These are phyloP conservation scores for Mrakia blollopis DNA, from an alignment of 768 basidiomycete species.

Conservation along the genomic window DNA sequence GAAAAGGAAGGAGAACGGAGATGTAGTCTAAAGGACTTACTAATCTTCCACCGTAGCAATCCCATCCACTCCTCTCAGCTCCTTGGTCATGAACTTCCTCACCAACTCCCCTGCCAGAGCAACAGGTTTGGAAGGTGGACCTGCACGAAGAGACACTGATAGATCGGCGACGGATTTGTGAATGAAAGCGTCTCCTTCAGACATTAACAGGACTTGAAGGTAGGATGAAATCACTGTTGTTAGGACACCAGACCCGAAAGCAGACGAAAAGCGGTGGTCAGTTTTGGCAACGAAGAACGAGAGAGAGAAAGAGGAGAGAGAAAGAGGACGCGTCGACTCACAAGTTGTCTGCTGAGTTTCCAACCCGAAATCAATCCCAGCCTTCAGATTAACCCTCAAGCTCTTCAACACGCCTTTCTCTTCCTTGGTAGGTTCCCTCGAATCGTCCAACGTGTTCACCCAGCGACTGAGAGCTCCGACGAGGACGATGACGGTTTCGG, in stretches of 20 bases:
- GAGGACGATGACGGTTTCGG: constrained; percentile 76
- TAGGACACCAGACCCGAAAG: too few species aligned
- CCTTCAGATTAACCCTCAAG: constrained; percentile 76
- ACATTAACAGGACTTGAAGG: constrained; percentile 92
- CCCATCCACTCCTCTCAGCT: constrained; percentile 61
- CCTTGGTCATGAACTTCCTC: constrained; percentile 77
- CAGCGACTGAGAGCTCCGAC: constrained; percentile 87
- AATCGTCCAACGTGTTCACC: constrained; percentile 81
- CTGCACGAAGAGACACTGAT: constrained; percentile 63
- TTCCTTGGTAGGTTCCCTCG: constrained; percentile 60
- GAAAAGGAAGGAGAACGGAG: background rate
- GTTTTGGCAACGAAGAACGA: background rate
- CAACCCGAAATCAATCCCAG: constrained; percentile 84
- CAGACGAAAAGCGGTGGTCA: constrained; percentile 49
- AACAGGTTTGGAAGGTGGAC: constrained; percentile 66
- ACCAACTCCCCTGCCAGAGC: constrained; percentile 68
- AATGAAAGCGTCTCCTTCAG: constrained; percentile 91
- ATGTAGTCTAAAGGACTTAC: constrained; percentile 49
- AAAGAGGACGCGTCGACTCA: background rate
- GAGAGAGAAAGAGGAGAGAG: background rate
- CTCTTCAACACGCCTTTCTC: constrained; percentile 72
- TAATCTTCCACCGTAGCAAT: constrained; percentile 83
- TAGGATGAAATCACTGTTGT: constrained; percentile 74
- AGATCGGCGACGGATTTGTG: constrained; percentile 62
- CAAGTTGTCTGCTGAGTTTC: constrained; percentile 20